A percentile compares a stretch with the other conserved stretches of the same genome.
phyloP scores from a whole-genome alignment of 2,329 filamentous ascomycete species.

The Pyrenophora teres region DNA sequence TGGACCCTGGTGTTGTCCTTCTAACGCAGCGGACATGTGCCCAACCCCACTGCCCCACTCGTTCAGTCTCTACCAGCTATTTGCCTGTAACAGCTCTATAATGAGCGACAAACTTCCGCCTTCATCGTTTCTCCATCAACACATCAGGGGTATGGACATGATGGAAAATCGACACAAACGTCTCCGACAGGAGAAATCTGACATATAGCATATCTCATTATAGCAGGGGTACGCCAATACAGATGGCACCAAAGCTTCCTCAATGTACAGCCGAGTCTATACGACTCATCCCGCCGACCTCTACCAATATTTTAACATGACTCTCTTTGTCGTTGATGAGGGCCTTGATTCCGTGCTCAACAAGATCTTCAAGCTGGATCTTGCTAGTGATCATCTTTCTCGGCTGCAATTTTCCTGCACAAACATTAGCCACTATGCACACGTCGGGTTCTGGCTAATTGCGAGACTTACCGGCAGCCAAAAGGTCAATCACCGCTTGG shows the following conservation, averaged over 20 bases:
- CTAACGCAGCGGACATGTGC: not conserved
- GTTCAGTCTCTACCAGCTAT: not conserved
- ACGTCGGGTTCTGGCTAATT: not conserved
- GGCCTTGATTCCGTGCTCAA: conserved; percentile 62
- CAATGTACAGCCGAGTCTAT: conserved; percentile 19
- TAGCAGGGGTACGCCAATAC: not conserved
- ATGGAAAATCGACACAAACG: too few species aligned
- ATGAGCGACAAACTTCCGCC: too few species aligned
- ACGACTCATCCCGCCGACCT: conserved; percentile 39
- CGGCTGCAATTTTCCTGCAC: conserved; percentile 56
- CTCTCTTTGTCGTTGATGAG: conserved; percentile 64
- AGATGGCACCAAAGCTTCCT: not conserved
- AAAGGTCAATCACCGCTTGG: conserved; percentile 60
- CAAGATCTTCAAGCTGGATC: conserved; percentile 60
- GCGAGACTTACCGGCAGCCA: conserved; percentile 42
- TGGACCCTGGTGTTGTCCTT: not conserved
- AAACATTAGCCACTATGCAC: not conserved
- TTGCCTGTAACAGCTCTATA: not conserved
- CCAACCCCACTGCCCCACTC: not conserved
- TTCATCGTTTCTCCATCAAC: too few species aligned
- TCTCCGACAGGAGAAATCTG: too few species aligned
- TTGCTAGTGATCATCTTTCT: conserved; percentile 65
- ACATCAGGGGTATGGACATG: too few species aligned
- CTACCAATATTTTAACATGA: conserved; percentile 67
- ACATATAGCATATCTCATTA: not conserved